Evolutionary conservation across 2,329 filamentous ascomycete genomes (phyloP).

Genomic region (Ramularia collo-cygni): DNA sequence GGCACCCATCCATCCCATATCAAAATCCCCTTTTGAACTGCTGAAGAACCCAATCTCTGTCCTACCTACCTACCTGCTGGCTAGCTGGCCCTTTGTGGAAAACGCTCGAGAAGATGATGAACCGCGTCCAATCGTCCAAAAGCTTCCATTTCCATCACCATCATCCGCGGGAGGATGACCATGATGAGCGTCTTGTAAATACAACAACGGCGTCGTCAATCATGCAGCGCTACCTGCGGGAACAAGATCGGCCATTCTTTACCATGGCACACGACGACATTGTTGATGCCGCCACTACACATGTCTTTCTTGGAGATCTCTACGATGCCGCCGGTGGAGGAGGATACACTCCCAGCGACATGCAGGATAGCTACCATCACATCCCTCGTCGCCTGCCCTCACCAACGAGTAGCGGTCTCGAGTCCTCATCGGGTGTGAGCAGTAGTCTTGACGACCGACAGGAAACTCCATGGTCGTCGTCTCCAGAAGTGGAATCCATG

Average conservation of each 20-base stretch:
- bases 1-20: too few relatives aligned
- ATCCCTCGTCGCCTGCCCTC: slow-evolving; percentile 3
- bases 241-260: slow-evolving; percentile 4
- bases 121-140: too few relatives aligned
- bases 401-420: slow-evolving; percentile 6
- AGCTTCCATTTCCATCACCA: too few relatives aligned
- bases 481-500: neutral
- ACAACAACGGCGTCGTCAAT: neutral
- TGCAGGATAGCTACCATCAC: neutral
- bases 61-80: too few relatives aligned
- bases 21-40: too few relatives aligned
- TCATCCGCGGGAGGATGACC: too few relatives aligned
- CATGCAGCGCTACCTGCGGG: slow-evolving; percentile 5
- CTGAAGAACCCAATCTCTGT: too few relatives aligned
- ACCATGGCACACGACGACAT: neutral
- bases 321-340: neutral
- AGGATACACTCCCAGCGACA: neutral
- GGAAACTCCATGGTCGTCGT: slow-evolving; percentile 4
- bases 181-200: neutral
- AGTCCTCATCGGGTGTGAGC: slow-evolving; percentile 7
- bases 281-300: neutral
- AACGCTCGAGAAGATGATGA: too few relatives aligned
- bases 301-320: neutral
- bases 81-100: too few relatives aligned
- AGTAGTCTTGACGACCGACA: slow-evolving; percentile 6